Conservation (phyloP, 2,329 filamentous ascomycete species). For the Colletotrichum trifolii region DNA sequence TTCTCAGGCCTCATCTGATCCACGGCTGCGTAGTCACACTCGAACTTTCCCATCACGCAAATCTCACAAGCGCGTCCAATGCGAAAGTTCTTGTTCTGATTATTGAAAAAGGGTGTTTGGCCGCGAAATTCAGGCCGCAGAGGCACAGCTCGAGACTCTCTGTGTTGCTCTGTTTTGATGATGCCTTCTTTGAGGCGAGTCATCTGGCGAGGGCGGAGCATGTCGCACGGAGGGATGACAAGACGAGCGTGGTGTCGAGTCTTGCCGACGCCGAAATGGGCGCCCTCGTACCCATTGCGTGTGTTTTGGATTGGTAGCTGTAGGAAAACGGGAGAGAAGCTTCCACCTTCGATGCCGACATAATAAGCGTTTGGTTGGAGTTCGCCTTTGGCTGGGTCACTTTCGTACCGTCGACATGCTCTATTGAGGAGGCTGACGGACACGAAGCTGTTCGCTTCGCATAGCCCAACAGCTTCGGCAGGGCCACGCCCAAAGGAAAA, state of each 20-base stretch:
- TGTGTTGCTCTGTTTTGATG: background rate
- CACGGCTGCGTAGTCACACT: background rate
- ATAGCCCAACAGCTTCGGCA: too few species aligned
- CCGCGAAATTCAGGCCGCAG: background rate
- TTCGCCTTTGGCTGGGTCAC: background rate
- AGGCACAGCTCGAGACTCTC: background rate
- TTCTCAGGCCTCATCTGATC: background rate
- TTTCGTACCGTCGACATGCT: background rate
- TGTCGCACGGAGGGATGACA: constrained; percentile 6
- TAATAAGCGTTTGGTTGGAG: background rate
- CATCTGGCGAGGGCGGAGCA: constrained; percentile 4
- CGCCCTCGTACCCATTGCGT: background rate
- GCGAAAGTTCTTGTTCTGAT: too few species aligned
- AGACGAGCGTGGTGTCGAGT: background rate
- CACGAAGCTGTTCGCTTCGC: background rate
- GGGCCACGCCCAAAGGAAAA: too few species aligned
- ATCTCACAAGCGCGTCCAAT: background rate
- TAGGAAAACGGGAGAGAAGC: background rate
- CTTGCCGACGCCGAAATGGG: background rate
- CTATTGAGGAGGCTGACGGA: background rate
- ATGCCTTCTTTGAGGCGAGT: background rate
- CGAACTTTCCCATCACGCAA: rapidly evolving
- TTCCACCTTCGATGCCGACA: background rate
- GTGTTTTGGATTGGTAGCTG: background rate
- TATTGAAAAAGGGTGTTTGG: background rate